A percentile compares a stretch with the other conserved stretches of the same genome.
Conservation (phyloP, 495 filamentous ascomycete genomes). For the Penicillium ucsense region DNA sequence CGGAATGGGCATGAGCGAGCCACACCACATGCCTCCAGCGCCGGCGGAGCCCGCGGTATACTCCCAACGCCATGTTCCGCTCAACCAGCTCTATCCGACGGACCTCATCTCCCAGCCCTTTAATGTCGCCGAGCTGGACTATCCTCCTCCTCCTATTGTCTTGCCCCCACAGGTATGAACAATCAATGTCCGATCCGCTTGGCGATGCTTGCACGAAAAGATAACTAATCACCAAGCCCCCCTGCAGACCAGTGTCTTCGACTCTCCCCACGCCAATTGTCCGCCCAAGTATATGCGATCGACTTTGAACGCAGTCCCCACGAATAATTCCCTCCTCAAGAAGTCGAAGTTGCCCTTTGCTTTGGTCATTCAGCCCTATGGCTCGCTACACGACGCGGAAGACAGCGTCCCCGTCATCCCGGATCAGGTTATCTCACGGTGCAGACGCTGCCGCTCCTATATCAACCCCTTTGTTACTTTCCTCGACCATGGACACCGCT, state of each 20-base stretch:
- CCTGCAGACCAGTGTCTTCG: constrained; percentile 75
- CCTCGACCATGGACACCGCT: constrained; percentile 91
- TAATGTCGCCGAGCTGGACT: constrained; percentile 83
- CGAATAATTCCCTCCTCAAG: constrained; percentile 83
- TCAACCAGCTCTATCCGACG: constrained; percentile 87
- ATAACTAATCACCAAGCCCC: constrained; percentile 15
- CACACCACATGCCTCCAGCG: constrained; percentile 45
- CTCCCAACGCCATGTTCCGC: constrained; percentile 43
- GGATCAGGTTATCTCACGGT: constrained; percentile 95
- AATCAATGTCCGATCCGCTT: background rate
- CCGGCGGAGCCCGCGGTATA: constrained; percentile 37
- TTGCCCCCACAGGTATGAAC: constrained; percentile 79
- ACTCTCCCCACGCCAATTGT: constrained; percentile 87
- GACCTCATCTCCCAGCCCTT: constrained; percentile 89
- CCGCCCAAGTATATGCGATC: constrained; percentile 91
- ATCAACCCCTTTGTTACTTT: constrained; percentile 97
- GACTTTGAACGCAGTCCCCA: constrained; percentile 86
- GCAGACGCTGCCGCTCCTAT: constrained; percentile 88
- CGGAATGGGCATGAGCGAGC: constrained; percentile 63
- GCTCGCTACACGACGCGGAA: constrained; percentile 81
- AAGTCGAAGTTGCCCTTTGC: constrained; percentile 94
- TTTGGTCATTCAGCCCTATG: constrained; percentile 92
- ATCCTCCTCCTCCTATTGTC: constrained; percentile 85
- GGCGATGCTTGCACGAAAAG: background rate
- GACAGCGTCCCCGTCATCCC: constrained; percentile 86